A percentile compares a stretch with the other conserved stretches of the same genome.
phyloP scores from a whole-genome alignment of 495 filamentous ascomycete genomes.

The Talaromyces liani region DNA sequence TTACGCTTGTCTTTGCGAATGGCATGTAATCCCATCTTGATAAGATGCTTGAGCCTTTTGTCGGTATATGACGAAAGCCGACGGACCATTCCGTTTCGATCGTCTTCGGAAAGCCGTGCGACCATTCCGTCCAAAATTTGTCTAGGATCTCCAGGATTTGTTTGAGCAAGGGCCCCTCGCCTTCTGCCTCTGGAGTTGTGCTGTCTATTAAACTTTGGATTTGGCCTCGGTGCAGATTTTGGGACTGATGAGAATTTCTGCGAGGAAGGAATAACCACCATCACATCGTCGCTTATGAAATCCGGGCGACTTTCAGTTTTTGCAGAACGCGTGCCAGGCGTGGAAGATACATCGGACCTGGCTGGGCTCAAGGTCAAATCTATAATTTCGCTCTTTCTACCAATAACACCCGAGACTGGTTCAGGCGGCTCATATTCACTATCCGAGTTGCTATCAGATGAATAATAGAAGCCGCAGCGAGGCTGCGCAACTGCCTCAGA shows the following conservation, averaged over 20 bases:
- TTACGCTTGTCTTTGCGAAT: neutral
- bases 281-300: neutral
- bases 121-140: neutral
- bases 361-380: constrained; percentile 26
- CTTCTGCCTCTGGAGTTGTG: neutral
- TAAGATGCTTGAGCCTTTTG: neutral
- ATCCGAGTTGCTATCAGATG: constrained; percentile 21
- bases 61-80: neutral
- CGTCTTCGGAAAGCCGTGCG: neutral
- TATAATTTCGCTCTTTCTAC: constrained; percentile 13
- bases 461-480: constrained; percentile 6
- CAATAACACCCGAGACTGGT: neutral
- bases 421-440: constrained; percentile 1
- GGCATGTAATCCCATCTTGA: neutral
- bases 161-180: neutral
- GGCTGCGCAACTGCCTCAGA: neutral
- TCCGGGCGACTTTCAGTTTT: constrained; percentile 14
- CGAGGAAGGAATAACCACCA: neutral
- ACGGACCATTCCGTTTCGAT: constrained; percentile 11
- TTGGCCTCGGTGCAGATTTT: neutral
- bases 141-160: too few species aligned
- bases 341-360: constrained; percentile 14
- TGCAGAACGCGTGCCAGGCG: constrained; percentile 20
- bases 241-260: neutral
- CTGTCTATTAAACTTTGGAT: neutral